Conservation (phyloP, 225 moss, liverwort and hornwort species). For the Physcomitrium patens region DNA sequence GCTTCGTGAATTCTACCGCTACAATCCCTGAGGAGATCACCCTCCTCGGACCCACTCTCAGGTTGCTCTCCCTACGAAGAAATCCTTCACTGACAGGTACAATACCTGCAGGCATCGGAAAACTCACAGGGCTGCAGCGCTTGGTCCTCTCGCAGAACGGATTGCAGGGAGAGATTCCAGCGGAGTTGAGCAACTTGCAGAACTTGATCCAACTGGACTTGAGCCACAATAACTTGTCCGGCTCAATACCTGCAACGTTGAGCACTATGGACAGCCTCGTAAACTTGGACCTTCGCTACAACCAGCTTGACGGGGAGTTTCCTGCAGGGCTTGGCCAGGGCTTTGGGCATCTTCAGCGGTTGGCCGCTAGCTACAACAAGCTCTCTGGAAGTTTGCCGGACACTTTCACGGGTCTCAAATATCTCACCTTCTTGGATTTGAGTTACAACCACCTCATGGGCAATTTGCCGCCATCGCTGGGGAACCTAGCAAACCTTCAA, state of each 20-base stretch:
- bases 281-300: constrained; percentile 44
- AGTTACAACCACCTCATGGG: constrained; percentile 35
- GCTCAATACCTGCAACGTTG: constrained; percentile 25
- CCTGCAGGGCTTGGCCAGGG: constrained; percentile 3
- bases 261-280: constrained; percentile 27
- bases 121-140: constrained; percentile 22
- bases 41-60: constrained; percentile 8
- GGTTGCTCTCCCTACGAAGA: constrained; percentile 46
- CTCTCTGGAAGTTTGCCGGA: background rate
- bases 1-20: constrained; percentile 28
- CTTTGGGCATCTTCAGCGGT: constrained; percentile 27
- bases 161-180: constrained; percentile 38
- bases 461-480: constrained; percentile 29
- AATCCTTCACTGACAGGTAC: constrained; percentile 25
- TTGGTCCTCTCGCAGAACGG: constrained; percentile 42
- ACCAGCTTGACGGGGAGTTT: constrained; percentile 21
- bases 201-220: constrained; percentile 47
- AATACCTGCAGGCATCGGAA: background rate
- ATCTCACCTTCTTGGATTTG: constrained; percentile 33
- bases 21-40: constrained; percentile 7
- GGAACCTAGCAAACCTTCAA: constrained; percentile 23
- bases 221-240: constrained; percentile 42
- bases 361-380: constrained; percentile 45
- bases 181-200: background rate
- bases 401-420: background rate